phyloP scores from a whole-genome alignment of 2,329 filamentous ascomycete species.

The Lomentospora prolificans region DNA sequence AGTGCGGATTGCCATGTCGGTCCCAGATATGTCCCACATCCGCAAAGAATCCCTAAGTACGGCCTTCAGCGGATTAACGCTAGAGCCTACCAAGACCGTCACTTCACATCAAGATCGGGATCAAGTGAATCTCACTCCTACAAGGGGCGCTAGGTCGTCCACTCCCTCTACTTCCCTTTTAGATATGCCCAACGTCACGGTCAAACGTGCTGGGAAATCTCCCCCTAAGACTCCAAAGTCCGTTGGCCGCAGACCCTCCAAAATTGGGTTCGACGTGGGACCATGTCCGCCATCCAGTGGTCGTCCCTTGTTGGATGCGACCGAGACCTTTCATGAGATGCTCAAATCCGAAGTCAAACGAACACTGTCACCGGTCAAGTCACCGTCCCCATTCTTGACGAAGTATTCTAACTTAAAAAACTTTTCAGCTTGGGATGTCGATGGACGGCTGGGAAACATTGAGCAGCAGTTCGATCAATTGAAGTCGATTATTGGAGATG shows the following conservation, averaged over 20 bases:
- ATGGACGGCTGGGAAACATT: slow-evolving; percentile 65
- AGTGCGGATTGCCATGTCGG: slow-evolving; percentile 17
- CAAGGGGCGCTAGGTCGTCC: slow-evolving; percentile 15
- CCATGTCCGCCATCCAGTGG: background rate
- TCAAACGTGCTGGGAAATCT: slow-evolving; percentile 17
- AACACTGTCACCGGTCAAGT: slow-evolving; percentile 6
- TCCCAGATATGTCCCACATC: slow-evolving; percentile 18
- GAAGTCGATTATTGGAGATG: slow-evolving; percentile 61
- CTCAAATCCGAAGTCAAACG: slow-evolving; percentile 15
- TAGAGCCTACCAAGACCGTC: slow-evolving; percentile 22
- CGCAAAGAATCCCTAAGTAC: slow-evolving; percentile 36
- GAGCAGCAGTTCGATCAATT: slow-evolving; percentile 64
- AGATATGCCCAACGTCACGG: slow-evolving; percentile 18
- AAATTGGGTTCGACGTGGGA: too few relatives aligned
- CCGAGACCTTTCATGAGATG: slow-evolving; percentile 4
- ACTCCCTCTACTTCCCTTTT: slow-evolving; percentile 13
- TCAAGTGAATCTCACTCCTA: slow-evolving; percentile 37
- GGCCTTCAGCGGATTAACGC: slow-evolving; percentile 27
- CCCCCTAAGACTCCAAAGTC: slow-evolving; percentile 1
- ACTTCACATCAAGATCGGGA: slow-evolving; percentile 18
- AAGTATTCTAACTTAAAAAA: slow-evolving; percentile 60
- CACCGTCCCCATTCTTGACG: slow-evolving; percentile 42
- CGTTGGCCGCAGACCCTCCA: background rate
- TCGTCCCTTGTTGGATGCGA: background rate
- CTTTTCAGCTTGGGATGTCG: slow-evolving; percentile 68